Percentiles rank a stretch among this genome's conserved stretches.
phyloP scores from a whole-genome alignment of 2,329 filamentous ascomycete species.

The Diplodia seriata region DNA sequence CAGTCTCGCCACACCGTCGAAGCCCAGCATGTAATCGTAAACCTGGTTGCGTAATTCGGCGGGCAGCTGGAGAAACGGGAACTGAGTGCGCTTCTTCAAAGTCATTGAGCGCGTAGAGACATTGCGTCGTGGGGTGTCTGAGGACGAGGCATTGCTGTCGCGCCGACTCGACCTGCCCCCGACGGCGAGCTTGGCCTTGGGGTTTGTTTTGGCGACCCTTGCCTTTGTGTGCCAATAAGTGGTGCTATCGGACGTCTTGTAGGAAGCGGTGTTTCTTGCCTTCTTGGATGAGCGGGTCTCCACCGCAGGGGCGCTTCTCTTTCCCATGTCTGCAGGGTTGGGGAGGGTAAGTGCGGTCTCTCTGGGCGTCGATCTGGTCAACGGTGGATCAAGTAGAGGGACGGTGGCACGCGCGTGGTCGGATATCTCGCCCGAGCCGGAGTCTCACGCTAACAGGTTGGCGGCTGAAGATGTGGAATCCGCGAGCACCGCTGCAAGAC shows the following conservation, averaged over 20 bases:
- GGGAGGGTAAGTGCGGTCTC: neutral
- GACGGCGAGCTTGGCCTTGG: neutral
- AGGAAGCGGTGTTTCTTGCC: neutral
- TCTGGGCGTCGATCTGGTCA: neutral
- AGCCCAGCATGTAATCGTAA: conserved; percentile 26
- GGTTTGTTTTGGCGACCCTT: neutral
- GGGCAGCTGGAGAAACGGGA: conserved; percentile 30
- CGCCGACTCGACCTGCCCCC: neutral
- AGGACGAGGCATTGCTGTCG: neutral
- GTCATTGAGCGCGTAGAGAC: conserved; percentile 26
- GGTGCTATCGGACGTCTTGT: neutral
- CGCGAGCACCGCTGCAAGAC: neutral
- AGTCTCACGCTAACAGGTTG: neutral
- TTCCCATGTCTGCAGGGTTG: conserved; percentile 6
- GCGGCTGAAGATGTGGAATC: neutral
- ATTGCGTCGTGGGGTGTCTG: neutral
- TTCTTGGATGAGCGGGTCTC: neutral
- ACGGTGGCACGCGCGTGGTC: neutral
- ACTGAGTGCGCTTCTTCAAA: conserved; percentile 21
- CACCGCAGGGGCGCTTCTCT: neutral
- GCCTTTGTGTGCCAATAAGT: conserved; percentile 3
- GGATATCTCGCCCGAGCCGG: neutral
- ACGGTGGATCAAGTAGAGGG: neutral
- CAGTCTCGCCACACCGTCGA: conserved; percentile 24
- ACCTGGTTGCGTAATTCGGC: conserved; percentile 32